phyloP scores from a whole-genome alignment of 1,139 yeast species.

The Blastobotrys elegans region DNA sequence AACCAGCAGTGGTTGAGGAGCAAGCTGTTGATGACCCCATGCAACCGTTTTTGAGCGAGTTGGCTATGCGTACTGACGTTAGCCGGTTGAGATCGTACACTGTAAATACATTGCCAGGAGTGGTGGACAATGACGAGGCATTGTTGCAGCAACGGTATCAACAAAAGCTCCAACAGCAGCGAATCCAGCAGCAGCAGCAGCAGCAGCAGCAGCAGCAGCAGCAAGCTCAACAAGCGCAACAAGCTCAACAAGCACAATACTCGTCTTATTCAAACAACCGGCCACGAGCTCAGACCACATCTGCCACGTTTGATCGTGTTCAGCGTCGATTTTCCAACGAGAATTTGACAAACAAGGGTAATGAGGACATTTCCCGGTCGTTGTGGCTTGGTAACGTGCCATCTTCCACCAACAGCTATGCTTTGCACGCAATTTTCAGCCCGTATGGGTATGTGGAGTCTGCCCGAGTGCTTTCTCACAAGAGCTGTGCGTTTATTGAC shows the following conservation, averaged over 20 bases:
- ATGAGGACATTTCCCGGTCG: slow-evolving; percentile 46
- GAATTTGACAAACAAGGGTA: not conserved
- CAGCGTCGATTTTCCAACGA: slow-evolving; percentile 4
- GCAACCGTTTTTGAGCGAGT: slow-evolving; percentile 33
- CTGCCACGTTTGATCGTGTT: slow-evolving; percentile 9
- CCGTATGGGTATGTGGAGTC: slow-evolving; percentile 52
- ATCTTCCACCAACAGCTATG: slow-evolving; percentile 41
- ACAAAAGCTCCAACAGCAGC: slow-evolving; percentile 15
- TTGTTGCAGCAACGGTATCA: slow-evolving; percentile 19
- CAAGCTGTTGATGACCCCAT: slow-evolving; percentile 27
- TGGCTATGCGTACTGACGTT: slow-evolving; percentile 34
- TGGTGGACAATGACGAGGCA: slow-evolving; percentile 16
- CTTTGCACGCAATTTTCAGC: slow-evolving; percentile 43
- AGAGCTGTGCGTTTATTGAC: slow-evolving; percentile 65
- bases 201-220: slow-evolving; percentile 15
- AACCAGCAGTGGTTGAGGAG: slow-evolving; percentile 9
- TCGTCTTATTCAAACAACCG: slow-evolving; percentile 13
- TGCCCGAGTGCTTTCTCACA: slow-evolving; percentile 53
- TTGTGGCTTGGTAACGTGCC: slow-evolving; percentile 78
- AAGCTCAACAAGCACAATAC: too few species aligned
- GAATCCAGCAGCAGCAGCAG: slow-evolving; percentile 14
- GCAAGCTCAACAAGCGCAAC: slow-evolving; percentile 16
- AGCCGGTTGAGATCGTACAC: slow-evolving; percentile 38
- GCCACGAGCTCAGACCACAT: slow-evolving; percentile 25
- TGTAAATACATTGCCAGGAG: slow-evolving; percentile 30